Evolutionary conservation across 2,329 filamentous ascomycete species (phyloP).

Genomic region (Clarireedia homoeocarpa): DNA sequence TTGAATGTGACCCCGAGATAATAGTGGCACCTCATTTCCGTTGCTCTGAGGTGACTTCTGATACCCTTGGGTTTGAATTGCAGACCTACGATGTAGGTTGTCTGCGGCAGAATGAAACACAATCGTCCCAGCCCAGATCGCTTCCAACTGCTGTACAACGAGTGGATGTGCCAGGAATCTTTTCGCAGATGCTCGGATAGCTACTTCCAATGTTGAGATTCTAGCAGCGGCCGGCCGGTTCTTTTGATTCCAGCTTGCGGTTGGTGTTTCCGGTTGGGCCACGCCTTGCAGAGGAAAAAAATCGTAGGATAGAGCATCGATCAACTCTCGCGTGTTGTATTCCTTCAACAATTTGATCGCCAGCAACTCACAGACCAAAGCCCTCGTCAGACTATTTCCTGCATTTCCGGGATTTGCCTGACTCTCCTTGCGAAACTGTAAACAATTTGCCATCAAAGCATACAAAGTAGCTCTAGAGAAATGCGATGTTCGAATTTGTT

Average conservation of each 20-base stretch:
- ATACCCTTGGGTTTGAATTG: slow-evolving; percentile 9
- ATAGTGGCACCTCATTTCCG: slow-evolving; percentile 5
- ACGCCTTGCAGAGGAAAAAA: slow-evolving; percentile 88
- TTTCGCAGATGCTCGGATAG: slow-evolving; percentile 87
- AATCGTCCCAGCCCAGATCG: slow-evolving; percentile 93
- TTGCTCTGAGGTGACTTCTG: slow-evolving; percentile 10
- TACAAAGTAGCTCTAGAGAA: slow-evolving; percentile 83
- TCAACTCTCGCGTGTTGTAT: slow-evolving; percentile 80
- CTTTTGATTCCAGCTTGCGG: slow-evolving; percentile 28
- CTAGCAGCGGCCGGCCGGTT: slow-evolving; percentile 54
- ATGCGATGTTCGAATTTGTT: slow-evolving; percentile 74
- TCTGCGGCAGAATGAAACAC: slow-evolving; percentile 89
- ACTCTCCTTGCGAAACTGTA: slow-evolving; percentile 87
- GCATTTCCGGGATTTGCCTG: slow-evolving; percentile 76
- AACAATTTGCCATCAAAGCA: slow-evolving; percentile 84
- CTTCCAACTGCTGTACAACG: slow-evolving; percentile 90
- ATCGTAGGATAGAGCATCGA: slow-evolving; percentile 90
- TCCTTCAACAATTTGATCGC: slow-evolving; percentile 87
- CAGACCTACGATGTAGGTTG: slow-evolving; percentile 52
- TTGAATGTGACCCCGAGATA: slow-evolving; percentile 11
- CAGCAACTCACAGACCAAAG: slow-evolving; percentile 82
- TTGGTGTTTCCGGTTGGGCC: slow-evolving; percentile 38
- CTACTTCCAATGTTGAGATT: slow-evolving; percentile 86
- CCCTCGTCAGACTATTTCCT: slow-evolving; percentile 74
- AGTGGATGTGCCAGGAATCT: slow-evolving; percentile 86